Percentiles rank a stretch among this genome's conserved stretches.
Evolutionary conservation across 805 yeast species (phyloP).

Genomic region (Saturnispora sekii): DNA sequence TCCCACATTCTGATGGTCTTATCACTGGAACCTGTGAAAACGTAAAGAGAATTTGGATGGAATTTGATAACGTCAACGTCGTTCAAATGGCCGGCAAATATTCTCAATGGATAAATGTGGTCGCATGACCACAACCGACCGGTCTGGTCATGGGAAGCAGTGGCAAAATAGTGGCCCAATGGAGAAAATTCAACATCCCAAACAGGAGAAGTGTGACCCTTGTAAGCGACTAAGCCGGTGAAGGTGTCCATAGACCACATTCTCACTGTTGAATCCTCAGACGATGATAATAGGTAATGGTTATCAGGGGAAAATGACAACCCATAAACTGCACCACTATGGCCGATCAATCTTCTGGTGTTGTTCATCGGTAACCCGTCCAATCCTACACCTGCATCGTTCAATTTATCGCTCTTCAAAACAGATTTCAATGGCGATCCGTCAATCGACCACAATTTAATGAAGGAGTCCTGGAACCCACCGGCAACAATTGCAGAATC

Average conservation of each 20-base stretch:
- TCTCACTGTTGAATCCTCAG: constrained; percentile 88
- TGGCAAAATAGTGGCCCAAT: constrained; percentile 94
- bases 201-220: constrained; percentile 92
- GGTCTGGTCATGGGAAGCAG: constrained; percentile 95
- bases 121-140: constrained; percentile 98
- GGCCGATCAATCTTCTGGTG: constrained; percentile 65
- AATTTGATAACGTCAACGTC: constrained; percentile 93
- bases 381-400: constrained; percentile 20
- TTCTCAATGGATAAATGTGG: constrained; percentile 90
- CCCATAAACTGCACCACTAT: constrained; percentile 90
- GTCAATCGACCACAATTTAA: constrained; percentile 88
- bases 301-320: constrained; percentile 86
- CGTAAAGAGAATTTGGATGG: constrained; percentile 93
- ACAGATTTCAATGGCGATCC: constrained; percentile 72
- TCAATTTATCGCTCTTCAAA: constrained; percentile 44
- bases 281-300: constrained; percentile 64
- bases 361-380: constrained; percentile 25
- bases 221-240: constrained; percentile 83
- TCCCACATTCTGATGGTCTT: constrained; percentile 99
- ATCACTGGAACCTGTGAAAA: constrained; percentile 92
- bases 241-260: constrained; percentile 92
- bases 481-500: constrained; percentile 85
- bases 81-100: constrained; percentile 94
- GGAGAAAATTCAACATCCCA: constrained; percentile 98
- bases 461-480: constrained; percentile 87